phyloP scores from a whole-genome alignment of 228 moss, liverwort and hornwort species.

The Sphagnum magellanicum region DNA sequence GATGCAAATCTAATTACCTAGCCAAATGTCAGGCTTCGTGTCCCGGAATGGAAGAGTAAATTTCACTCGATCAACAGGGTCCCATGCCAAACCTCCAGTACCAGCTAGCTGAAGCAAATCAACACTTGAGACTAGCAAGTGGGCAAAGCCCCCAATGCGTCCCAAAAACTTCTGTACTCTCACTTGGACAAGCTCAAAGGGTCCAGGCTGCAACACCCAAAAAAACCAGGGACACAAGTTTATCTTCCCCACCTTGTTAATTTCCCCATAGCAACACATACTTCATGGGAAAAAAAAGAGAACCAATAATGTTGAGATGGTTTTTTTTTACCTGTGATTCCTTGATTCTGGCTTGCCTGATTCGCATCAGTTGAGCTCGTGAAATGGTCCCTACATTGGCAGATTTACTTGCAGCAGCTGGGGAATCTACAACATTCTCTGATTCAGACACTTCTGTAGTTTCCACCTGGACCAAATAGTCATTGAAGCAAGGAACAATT shows the following conservation, averaged over 20 bases:
- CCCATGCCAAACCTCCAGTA: conserved; percentile 91
- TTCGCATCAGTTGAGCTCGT: conserved; percentile 44
- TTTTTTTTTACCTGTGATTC: conserved; percentile 51
- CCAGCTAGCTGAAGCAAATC: conserved; percentile 66
- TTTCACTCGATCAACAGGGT: conserved; percentile 65
- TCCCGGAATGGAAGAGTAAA: conserved; percentile 78
- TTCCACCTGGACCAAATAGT: conserved; percentile 71
- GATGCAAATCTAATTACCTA: conserved; percentile 31
- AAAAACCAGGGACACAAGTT: neutral
- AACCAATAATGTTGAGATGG: neutral
- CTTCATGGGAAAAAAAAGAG: too few relatives aligned
- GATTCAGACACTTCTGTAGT: conserved; percentile 50
- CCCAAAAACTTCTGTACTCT: conserved; percentile 87
- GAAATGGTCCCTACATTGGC: conserved; percentile 31
- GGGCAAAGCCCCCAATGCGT: conserved; percentile 71
- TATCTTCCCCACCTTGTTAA: too few relatives aligned
- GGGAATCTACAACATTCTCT: conserved; percentile 11
- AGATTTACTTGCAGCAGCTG: conserved; percentile 23
- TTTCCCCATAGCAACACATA: too few relatives aligned
- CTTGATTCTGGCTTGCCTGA: conserved; percentile 68
- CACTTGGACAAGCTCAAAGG: conserved; percentile 70
- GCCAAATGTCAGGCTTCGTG: conserved; percentile 86
- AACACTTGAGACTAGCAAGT: conserved; percentile 65
- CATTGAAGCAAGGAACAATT: conserved; percentile 57
- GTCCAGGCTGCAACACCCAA: conserved; percentile 40